A percentile compares a stretch with the other conserved stretches of the same genome.
Evolutionary conservation across 495 filamentous ascomycete genomes (phyloP).

Genomic region (Penicillium longicatenatum): DNA sequence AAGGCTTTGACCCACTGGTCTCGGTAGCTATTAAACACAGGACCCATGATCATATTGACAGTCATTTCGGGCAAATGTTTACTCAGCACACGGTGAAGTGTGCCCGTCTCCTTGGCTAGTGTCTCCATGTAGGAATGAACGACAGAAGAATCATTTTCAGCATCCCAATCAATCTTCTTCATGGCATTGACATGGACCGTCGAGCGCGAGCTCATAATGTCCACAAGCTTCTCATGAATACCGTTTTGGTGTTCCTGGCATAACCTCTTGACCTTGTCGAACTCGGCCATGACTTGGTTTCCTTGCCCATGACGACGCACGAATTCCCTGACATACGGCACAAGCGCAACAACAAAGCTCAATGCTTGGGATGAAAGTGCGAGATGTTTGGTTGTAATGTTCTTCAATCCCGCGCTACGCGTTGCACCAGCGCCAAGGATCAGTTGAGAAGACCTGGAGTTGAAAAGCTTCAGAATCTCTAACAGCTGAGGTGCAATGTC

Average conservation of each 20-base stretch:
- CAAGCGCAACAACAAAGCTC: slow-evolving; percentile 81
- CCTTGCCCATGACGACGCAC: slow-evolving; percentile 74
- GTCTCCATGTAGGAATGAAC: slow-evolving; percentile 87
- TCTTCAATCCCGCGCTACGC: slow-evolving; percentile 85
- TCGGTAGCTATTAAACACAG: slow-evolving; percentile 85
- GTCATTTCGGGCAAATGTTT: slow-evolving; percentile 81
- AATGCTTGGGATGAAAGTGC: slow-evolving; percentile 89
- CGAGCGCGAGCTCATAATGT: slow-evolving; percentile 88
- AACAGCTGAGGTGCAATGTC: slow-evolving; percentile 75
- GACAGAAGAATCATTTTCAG: slow-evolving; percentile 32
- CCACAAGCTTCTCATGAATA: slow-evolving; percentile 93
- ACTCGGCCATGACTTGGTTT: slow-evolving; percentile 75
- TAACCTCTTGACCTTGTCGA: slow-evolving; percentile 86
- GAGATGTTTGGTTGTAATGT: slow-evolving; percentile 95
- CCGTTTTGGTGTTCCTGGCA: slow-evolving; percentile 91
- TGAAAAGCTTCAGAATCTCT: slow-evolving; percentile 84
- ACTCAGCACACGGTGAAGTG: slow-evolving; percentile 81
- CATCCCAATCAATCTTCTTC: slow-evolving; percentile 76
- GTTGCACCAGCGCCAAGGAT: slow-evolving; percentile 95
- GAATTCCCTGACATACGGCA: slow-evolving; percentile 91
- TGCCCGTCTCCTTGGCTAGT: slow-evolving; percentile 83
- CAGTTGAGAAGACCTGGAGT: slow-evolving; percentile 88
- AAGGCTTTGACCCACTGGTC: slow-evolving; percentile 81
- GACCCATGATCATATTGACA: slow-evolving; percentile 82
- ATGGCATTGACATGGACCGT: slow-evolving; percentile 71